Percentiles rank a stretch among this genome's conserved stretches.
These are phyloP conservation scores for Dovyalis caffra DNA, from an alignment of 345 rosid genomes.

Conservation along the genomic window DNA sequence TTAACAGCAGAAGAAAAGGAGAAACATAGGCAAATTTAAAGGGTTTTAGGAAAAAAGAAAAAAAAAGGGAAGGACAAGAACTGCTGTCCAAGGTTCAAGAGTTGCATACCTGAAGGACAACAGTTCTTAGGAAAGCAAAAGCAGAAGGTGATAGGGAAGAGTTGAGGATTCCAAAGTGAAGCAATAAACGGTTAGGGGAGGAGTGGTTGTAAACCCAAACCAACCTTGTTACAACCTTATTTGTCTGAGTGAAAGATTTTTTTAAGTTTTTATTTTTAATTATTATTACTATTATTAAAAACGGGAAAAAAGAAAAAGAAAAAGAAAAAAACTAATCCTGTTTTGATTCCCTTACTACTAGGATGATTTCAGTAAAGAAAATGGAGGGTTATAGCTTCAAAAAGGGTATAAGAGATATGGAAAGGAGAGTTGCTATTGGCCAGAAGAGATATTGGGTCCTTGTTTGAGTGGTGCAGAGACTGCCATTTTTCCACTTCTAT, in stretches of 20 bases:
- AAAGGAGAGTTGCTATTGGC: slow-evolving; percentile 52
- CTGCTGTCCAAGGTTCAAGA: not conserved
- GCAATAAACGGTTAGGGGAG: not conserved
- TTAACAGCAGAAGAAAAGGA: not conserved
- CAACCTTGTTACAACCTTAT: not conserved
- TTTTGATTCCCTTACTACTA: not conserved
- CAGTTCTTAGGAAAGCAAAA: not conserved
- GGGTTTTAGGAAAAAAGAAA: not conserved
- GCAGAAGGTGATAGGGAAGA: not conserved
- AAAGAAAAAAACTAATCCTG: not conserved
- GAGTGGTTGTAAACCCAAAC: not conserved
- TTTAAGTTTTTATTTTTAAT: not conserved
- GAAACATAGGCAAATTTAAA: not conserved
- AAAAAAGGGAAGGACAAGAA: not conserved
- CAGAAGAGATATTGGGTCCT: slow-evolving; percentile 47
- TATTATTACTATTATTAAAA: too few species aligned
- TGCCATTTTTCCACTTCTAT: slow-evolving; percentile 22
- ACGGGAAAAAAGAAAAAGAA: too few species aligned
- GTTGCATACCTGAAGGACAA: slow-evolving; percentile 8
- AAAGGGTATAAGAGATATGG: slow-evolving; percentile 53
- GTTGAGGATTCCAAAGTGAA: slow-evolving; percentile 15
- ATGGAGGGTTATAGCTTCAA: not conserved
- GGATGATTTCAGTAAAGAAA: not conserved
- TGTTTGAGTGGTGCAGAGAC: slow-evolving; percentile 43
- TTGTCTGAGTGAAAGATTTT: not conserved